Evolutionary conservation across 78 protist genomes (phyloP), one percentile per base, ranked within the genome.

Genomic region (Monosiga brevicollis): DNA sequence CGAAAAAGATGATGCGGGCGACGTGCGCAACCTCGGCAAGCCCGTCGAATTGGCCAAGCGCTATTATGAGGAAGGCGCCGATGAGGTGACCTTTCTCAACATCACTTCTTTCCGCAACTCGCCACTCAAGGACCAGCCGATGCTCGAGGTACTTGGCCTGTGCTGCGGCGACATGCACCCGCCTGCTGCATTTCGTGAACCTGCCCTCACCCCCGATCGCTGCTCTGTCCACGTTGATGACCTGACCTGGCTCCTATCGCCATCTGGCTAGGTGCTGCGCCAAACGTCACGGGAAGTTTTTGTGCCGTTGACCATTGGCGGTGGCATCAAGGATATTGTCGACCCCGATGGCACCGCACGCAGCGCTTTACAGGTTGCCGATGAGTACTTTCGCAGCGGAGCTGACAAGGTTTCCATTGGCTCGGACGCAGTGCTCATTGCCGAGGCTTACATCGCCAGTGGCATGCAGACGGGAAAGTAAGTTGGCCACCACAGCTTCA

Each of bases 11-110:
- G 86, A n/a, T 9, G 29, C 0, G 34, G 83, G 84, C 72, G 81
- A 15, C n/a, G 94, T 91, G 55, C 90, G 94, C 26, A 91, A 91
- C 55, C 88, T 91, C 26, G 94, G 94, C 54, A 88, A 88, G 84
- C 94, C 94, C 15, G 91, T 87, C 25, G 90, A 75, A 22, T 87
- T 91, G n/a, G 89, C 87, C 0, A 32, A 9, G 62, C 81, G 91
- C 15, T 91, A 91, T 88, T 87, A 83, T 76, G 55, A 37, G 40
- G 92, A 88, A 40, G 94, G 94, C 2, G 91, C 94, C 2, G 94
- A 91, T 39, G 94, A 91, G 87, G 49, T 91, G 38, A 84, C 90
- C 22, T 87, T 87, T 39, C 55, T 87, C 72, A 87, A 87, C 86
- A 91, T 91, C 72, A 88, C 92, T 24, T 39, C 79, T 70, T 91